A percentile compares a stretch with the other conserved stretches of the same genome.
These are phyloP conservation scores for Plasmopara viticola DNA, from an alignment of 352 stramenopile species.

Conservation along the genomic window DNA sequence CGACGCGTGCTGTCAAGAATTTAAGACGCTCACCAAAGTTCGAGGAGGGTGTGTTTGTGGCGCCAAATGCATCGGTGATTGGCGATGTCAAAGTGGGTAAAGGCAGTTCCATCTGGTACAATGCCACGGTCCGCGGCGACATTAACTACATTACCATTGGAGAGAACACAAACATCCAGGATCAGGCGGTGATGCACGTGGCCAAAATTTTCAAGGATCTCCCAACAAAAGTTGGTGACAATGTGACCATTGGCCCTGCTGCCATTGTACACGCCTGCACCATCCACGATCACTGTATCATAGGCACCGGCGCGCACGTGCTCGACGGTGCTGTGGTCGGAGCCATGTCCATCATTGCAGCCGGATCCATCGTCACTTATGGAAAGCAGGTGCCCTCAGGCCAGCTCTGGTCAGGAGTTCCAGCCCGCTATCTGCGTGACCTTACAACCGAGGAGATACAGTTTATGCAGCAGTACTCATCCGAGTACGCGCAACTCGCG, in stretches of 20 bases:
- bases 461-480: constrained; percentile 86
- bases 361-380: constrained; percentile 84
- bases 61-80: constrained; percentile 89
- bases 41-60: constrained; percentile 72
- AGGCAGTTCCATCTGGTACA: constrained; percentile 91
- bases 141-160: constrained; percentile 92
- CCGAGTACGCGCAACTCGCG: constrained; percentile 80
- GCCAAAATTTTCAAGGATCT: constrained; percentile 91
- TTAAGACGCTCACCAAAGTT: constrained; percentile 53
- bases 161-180: constrained; percentile 90
- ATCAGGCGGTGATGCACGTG: constrained; percentile 91
- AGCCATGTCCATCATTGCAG: constrained; percentile 85
- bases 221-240: constrained; percentile 86
- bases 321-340: constrained; percentile 86
- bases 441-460: constrained; percentile 80
- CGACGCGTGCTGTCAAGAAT: constrained; percentile 73
- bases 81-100: constrained; percentile 90
- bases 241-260: constrained; percentile 84
- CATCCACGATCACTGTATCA: constrained; percentile 89
- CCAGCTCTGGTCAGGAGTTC: constrained; percentile 85
- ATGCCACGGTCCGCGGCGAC: constrained; percentile 86
- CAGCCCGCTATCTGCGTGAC: constrained; percentile 77
- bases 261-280: constrained; percentile 90
- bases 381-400: constrained; percentile 85
- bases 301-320: constrained; percentile 88